Conservation (phyloP, 495 filamentous ascomycete genomes). For the Talaromyces ruber region DNA sequence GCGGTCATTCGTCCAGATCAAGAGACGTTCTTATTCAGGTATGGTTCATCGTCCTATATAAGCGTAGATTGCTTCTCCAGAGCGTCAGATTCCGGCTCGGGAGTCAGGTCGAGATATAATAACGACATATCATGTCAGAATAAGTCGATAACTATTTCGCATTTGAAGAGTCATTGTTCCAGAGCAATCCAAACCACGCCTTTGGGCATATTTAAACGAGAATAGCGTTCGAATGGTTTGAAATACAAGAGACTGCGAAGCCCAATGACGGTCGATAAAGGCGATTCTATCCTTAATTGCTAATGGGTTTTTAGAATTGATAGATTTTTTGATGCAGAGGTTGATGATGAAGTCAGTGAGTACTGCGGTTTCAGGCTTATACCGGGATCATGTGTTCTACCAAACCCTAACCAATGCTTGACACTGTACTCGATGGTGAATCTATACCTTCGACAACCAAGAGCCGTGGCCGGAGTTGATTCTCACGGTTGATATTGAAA, state of each 20-base stretch:
- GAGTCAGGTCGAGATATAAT: neutral
- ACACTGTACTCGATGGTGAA: too few species aligned
- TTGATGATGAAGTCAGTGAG: neutral
- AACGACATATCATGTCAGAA: neutral
- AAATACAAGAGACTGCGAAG: neutral
- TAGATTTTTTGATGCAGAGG: neutral
- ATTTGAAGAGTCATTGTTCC: neutral
- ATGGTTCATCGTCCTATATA: neutral
- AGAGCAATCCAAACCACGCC: neutral
- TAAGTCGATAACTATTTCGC: neutral
- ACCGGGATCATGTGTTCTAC: neutral
- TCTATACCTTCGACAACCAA: too few species aligned
- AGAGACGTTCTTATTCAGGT: neutral
- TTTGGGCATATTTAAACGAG: neutral
- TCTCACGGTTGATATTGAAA: too few species aligned
- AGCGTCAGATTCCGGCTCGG: neutral
- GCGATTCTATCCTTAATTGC: too few species aligned
- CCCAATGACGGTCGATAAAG: neutral
- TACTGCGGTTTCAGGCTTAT: neutral
- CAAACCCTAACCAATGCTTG: neutral
- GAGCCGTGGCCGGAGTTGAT: too few species aligned
- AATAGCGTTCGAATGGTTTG: neutral
- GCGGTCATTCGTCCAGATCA: too few species aligned
- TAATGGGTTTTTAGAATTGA: neutral
- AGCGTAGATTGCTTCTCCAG: neutral